These are phyloP conservation scores for Floccularia luteovirens DNA, from an alignment of 768 basidiomycete species.

Conservation along the genomic window DNA sequence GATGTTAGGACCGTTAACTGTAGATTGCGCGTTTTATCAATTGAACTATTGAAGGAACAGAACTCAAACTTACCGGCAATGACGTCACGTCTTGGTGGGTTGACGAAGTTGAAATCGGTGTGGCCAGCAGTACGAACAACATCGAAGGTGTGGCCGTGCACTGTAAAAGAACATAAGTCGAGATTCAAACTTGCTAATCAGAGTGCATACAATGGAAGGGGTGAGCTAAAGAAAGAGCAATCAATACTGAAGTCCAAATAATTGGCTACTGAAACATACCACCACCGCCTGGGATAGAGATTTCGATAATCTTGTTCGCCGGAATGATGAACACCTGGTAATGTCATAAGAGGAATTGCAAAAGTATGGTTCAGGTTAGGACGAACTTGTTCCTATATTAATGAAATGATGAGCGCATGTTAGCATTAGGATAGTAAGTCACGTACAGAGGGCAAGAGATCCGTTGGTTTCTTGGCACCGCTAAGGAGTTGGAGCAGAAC, in stretches of 20 bases:
- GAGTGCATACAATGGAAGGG: conserved; percentile 20
- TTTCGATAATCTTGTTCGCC: conserved; percentile 36
- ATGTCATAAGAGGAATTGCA: conserved; percentile 5
- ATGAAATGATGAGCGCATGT: not conserved
- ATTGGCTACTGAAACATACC: conserved; percentile 6
- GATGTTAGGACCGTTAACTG: conserved; percentile 25
- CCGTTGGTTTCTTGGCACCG: conserved; percentile 34
- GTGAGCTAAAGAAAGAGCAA: conserved; percentile 9
- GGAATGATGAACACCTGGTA: conserved; percentile 22
- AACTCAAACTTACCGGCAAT: conserved; percentile 12
- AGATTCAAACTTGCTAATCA: not conserved
- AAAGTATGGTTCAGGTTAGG: not conserved
- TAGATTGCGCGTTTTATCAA: not conserved
- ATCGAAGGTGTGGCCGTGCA: conserved; percentile 23
- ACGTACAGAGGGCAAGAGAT: conserved; percentile 33
- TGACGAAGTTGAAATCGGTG: conserved; percentile 18
- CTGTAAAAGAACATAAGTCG: conserved; percentile 5
- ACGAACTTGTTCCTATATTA: conserved; percentile 9
- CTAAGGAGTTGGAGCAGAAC: conserved; percentile 48
- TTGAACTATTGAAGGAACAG: not conserved
- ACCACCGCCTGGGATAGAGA: conserved; percentile 38
- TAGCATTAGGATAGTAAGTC: no score
- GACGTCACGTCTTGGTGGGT: conserved; percentile 19
- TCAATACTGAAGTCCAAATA: not conserved
- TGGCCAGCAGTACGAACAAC: conserved; percentile 16